A percentile compares a stretch with the other conserved stretches of the same genome.
phyloP scores from a whole-genome alignment of 116 monocot genomes.

The Dioscorea cayenensis region DNA sequence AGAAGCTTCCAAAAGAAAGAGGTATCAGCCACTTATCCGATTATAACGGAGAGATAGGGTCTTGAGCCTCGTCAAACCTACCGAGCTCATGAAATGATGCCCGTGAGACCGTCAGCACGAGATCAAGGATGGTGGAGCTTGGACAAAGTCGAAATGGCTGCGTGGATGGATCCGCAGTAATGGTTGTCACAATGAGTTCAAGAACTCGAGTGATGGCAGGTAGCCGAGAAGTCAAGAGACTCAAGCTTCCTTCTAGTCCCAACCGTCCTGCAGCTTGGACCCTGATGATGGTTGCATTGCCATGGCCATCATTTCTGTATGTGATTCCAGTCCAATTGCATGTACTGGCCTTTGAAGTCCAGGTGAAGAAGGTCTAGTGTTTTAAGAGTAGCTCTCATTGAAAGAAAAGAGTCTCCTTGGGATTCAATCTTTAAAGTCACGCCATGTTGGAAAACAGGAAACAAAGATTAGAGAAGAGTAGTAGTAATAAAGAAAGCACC shows the following conservation, averaged over 20 bases:
- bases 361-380: background rate
- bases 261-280: background rate
- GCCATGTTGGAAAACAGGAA: background rate
- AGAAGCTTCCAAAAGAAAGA: background rate
- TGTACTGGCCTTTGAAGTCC: background rate
- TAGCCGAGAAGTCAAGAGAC: constrained; percentile 7
- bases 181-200: constrained; percentile 1
- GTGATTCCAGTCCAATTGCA: constrained; percentile 3
- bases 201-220: constrained; percentile 4
- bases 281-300: background rate
- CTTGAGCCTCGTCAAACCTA: background rate
- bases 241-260: constrained; percentile 1
- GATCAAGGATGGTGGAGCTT: constrained; percentile 3
- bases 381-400: background rate
- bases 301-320: background rate
- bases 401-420: background rate
- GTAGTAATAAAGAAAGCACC: no score
- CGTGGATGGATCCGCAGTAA: constrained; percentile 3
- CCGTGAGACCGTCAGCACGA: background rate
- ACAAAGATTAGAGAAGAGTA: no score
- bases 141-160: background rate
- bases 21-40: background rate
- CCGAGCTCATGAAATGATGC: background rate
- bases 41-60: background rate
- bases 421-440: background rate